These are phyloP conservation scores for Sugiyamaella novakii DNA, from an alignment of 1,139 yeast species.

Conservation along the genomic window DNA sequence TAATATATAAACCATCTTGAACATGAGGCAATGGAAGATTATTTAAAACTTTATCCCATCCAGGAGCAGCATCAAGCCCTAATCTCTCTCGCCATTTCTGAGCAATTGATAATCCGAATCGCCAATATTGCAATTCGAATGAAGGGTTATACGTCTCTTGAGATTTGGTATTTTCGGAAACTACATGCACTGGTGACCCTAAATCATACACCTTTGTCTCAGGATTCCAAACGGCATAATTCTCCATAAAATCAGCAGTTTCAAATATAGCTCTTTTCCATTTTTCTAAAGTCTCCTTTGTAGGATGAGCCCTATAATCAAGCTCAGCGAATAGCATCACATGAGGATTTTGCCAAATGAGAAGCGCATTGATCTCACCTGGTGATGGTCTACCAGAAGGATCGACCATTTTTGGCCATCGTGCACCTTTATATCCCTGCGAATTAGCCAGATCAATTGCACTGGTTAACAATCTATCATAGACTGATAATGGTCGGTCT, in stretches of 20 bases:
- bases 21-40: conserved; percentile 16
- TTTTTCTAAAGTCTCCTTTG: conserved; percentile 13
- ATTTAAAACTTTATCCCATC: conserved; percentile 16
- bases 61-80: conserved; percentile 7
- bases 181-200: conserved; percentile 20
- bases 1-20: conserved; percentile 20
- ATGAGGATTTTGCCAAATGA: conserved; percentile 23
- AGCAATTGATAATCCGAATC: conserved; percentile 19
- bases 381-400: conserved; percentile 21
- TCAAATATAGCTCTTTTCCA: conserved; percentile 17
- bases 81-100: conserved; percentile 15
- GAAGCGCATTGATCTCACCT: conserved; percentile 21
- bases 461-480: conserved; percentile 13
- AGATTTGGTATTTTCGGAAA: conserved; percentile 21
- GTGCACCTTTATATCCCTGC: conserved; percentile 22
- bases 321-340: conserved; percentile 22
- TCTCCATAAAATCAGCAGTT: conserved; percentile 22
- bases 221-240: conserved; percentile 15
- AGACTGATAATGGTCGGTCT: conserved; percentile 16
- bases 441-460: conserved; percentile 15
- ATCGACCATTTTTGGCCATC: conserved; percentile 24
- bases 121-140: conserved; percentile 22
- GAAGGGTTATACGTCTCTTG: conserved; percentile 18
- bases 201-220: conserved; percentile 17
- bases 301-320: conserved; percentile 20